Evolutionary conservation across 2,329 filamentous ascomycete species (phyloP).

Genomic region (Zymoseptoria crescenta): DNA sequence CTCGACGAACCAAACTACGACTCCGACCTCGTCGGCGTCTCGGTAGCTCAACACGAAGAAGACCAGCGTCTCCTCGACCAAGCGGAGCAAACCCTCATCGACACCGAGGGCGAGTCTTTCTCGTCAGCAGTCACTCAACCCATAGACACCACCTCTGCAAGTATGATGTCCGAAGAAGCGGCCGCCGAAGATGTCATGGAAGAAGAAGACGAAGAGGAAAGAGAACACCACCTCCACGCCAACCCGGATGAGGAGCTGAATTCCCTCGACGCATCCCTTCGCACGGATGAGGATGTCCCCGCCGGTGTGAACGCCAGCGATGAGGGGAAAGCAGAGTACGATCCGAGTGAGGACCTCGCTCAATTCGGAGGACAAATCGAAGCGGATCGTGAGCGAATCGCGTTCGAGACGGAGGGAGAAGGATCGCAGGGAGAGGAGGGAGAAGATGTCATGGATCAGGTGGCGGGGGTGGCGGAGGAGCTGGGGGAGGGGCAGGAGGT

Average conservation of each 20-base stretch:
- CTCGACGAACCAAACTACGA: conserved; percentile 5
- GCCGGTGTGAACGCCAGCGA: not conserved
- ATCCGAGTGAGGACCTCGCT: conserved; percentile 6
- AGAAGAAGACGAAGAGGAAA: conserved; percentile 1
- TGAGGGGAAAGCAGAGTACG: not conserved
- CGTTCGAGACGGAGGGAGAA: not conserved
- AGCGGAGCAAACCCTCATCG: not conserved
- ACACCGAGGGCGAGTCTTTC: not conserved
- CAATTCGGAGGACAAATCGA: conserved; percentile 9
- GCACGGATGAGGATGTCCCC: conserved; percentile 5
- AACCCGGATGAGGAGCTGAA: conserved; percentile 1
- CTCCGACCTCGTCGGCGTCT: conserved; percentile 8
- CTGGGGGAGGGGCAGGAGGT: conserved; percentile 9
- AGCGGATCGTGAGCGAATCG: not conserved
- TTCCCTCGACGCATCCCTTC: conserved; percentile 9
- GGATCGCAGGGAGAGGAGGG: not conserved
- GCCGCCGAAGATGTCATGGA: not conserved
- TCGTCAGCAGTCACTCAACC: not conserved
- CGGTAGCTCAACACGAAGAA: conserved; percentile 10
- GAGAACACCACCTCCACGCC: not conserved
- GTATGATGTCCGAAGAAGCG: not conserved
- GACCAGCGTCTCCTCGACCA: conserved; percentile 6
- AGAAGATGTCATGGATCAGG: conserved; percentile 9
- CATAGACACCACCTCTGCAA: not conserved
- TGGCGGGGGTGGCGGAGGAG: conserved; percentile 12